Evolutionary conservation across 192 early-diverging fungal genomes (phyloP).

Genomic region (Piromyces sp.): DNA sequence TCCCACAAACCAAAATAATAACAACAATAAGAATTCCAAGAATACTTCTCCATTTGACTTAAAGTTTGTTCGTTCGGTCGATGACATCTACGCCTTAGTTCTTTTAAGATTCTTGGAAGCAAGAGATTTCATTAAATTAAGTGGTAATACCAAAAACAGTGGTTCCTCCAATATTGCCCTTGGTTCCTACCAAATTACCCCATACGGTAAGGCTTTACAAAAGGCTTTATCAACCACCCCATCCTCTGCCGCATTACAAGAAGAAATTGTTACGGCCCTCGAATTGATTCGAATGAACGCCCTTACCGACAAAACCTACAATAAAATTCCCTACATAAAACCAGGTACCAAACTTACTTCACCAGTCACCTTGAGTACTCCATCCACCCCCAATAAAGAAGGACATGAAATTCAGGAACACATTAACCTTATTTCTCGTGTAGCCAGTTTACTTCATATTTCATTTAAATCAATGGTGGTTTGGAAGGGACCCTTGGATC

Average conservation of each 20-base stretch:
- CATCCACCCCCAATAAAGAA: not conserved
- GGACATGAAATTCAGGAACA: not conserved
- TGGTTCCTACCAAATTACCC: not conserved
- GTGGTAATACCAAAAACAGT: too few relatives aligned
- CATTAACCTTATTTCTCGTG: slow-evolving; percentile 25
- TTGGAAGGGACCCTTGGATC: slow-evolving; percentile 29
- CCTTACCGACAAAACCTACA: not conserved
- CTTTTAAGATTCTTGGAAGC: not conserved
- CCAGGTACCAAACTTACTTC: not conserved
- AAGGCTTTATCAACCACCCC: not conserved
- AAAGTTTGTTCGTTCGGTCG: not conserved
- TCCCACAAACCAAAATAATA: not conserved
- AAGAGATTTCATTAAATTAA: not conserved
- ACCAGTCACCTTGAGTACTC: not conserved
- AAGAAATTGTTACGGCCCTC: not conserved
- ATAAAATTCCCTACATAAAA: not conserved
- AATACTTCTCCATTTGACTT: not conserved
- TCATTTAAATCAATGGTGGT: slow-evolving; percentile 19
- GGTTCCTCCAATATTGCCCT: not conserved
- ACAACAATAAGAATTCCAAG: not conserved
- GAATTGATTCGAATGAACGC: not conserved
- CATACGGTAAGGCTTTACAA: not conserved
- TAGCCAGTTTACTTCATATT: slow-evolving; percentile 27
- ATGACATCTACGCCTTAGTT: not conserved
- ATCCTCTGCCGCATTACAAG: not conserved